Percentiles rank a stretch among this genome's conserved stretches.
phyloP scores from a whole-genome alignment of 2,329 filamentous ascomycete genomes.

The Aschersonia sp. region DNA sequence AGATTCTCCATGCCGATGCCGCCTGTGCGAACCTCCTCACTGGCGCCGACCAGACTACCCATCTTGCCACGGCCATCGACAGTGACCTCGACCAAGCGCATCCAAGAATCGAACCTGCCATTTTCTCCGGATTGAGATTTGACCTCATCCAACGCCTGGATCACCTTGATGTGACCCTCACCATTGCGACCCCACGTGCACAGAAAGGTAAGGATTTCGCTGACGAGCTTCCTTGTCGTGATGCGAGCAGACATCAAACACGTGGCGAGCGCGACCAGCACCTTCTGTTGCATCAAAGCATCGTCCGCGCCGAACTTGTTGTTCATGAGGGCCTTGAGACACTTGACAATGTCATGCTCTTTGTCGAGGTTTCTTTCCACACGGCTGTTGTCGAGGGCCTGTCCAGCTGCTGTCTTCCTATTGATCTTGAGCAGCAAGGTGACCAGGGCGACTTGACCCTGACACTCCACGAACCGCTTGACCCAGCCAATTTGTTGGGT shows the following conservation, averaged over 20 bases:
- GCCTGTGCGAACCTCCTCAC: constrained; percentile 87
- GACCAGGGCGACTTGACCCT: constrained; percentile 90
- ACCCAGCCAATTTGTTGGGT: constrained; percentile 98
- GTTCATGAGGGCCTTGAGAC: constrained; percentile 94
- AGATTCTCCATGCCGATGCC: constrained; percentile 98
- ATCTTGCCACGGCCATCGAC: constrained; percentile 96
- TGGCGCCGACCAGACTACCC: constrained; percentile 93
- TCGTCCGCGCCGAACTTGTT: constrained; percentile 98
- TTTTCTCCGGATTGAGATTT: constrained; percentile 83
- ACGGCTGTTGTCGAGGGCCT: constrained; percentile 42
- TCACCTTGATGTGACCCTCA: constrained; percentile 81
- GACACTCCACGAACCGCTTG: constrained; percentile 88
- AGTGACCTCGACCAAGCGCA: constrained; percentile 95
- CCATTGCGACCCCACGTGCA: constrained; percentile 82
- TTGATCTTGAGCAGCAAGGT: constrained; percentile 92
- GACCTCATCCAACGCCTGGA: constrained; percentile 84
- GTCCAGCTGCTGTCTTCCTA: constrained; percentile 64
- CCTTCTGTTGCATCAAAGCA: constrained; percentile 77
- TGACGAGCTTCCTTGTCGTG: constrained; percentile 86
- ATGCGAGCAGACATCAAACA: constrained; percentile 80
- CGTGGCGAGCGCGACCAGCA: constrained; percentile 74
- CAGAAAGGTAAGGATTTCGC: constrained; percentile 89
- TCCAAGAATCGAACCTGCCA: constrained; percentile 94
- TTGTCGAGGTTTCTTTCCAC: constrained; percentile 71
- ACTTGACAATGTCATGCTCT: constrained; percentile 96